Evolutionary conservation across 208 protist genomes (phyloP), one percentile per base, ranked within the genome.

Genomic region (Leishmania lainsoni): DNA sequence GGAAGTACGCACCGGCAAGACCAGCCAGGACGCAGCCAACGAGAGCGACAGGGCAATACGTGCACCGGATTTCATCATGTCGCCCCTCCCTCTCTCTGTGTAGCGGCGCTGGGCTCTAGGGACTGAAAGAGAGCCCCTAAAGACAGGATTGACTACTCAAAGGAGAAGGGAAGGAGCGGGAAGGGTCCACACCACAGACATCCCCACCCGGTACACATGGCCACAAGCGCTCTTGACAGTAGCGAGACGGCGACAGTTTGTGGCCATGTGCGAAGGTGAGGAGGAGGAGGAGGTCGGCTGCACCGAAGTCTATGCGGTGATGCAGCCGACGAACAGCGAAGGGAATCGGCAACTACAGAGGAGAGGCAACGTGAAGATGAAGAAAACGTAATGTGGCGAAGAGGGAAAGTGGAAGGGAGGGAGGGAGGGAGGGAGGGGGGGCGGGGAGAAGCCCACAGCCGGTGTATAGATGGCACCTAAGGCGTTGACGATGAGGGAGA

Each of bases 1-100:
- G 76, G 29, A 84, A 52, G 20, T 74, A 81, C 1, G 75, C 3
- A 14, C 63, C 68, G 48, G 56, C 49, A 42, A 76, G n/a, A 45
- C 20, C 49, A 20, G 77, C 68, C 12, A 85, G 1, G 16, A 54
- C 20, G 69, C 78, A 83, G 45, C 49, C 54, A n/a, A 70, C 58
- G 45, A 83, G 3, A 14, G 63, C 68, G 2, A 51, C 79, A 17
- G 75, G 42, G 51, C 56, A 79, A 79, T 32, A 72, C 52, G 9
- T n/a, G 22, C 35, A 9, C 39, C 20, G 51, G 39, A 45, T 35
- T 35, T 45, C 22, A 16, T 29, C 74, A 77, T 73, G 22, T 29
- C 54, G 66, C 16, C 22, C 22, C 16, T 29, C 1, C 26, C 26
- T 5, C 48, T 73, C n/a, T 54, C 5, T 73, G 42, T 52, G 22